Evolutionary conservation across 2,329 filamentous ascomycete species (phyloP).

Genomic region (Trichoderma sp.): DNA sequence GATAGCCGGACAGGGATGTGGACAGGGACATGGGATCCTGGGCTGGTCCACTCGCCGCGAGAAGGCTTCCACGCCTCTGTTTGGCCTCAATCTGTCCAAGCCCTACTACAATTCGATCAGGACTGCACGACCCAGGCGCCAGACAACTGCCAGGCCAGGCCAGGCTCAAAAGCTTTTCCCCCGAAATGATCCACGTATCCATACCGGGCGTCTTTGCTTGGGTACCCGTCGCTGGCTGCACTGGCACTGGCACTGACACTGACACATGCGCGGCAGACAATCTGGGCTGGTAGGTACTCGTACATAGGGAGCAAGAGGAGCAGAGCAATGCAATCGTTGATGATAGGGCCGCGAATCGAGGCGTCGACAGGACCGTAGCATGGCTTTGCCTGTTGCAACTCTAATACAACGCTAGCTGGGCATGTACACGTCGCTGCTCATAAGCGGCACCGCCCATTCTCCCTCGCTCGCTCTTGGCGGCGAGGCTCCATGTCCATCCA

Average conservation of each 20-base stretch:
- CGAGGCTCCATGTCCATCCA: not conserved
- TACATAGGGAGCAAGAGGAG: not conserved
- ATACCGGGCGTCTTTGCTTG: not conserved
- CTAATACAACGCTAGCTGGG: slow-evolving; percentile 1
- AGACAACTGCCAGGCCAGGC: not conserved
- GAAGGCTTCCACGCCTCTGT: not conserved
- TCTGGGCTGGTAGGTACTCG: not conserved
- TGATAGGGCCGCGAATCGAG: not conserved
- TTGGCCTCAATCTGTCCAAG: not conserved
- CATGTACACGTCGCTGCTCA: not conserved
- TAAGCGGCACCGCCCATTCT: not conserved
- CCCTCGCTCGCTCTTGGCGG: not conserved
- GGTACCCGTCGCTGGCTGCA: not conserved
- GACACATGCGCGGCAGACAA: not conserved
- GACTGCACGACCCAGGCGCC: not conserved
- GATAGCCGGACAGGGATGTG: not conserved
- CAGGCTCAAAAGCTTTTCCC: not conserved
- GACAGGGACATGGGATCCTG: not conserved
- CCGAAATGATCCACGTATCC: not conserved
- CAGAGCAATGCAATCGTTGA: not conserved
- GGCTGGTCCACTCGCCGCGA: not conserved
- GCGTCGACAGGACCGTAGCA: not conserved
- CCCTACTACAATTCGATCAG: not conserved
- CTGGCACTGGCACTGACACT: not conserved
- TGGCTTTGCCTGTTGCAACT: slow-evolving; percentile 9